A percentile compares a stretch with the other conserved stretches of the same genome.
phyloP scores from a whole-genome alignment of 805 yeast species.

The Pachysolen tannophilus region DNA sequence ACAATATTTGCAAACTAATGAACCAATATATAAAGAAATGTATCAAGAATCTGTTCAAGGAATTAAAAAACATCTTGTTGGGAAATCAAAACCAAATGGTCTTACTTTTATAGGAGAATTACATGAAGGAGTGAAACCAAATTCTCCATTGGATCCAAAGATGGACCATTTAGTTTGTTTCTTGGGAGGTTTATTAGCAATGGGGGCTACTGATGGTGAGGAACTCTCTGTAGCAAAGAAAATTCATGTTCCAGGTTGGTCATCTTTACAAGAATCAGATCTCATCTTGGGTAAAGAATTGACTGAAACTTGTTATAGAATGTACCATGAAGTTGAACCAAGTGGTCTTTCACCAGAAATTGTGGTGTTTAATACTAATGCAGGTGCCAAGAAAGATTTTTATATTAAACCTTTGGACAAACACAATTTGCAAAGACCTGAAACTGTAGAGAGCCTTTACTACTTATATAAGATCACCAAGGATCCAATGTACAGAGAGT shows the following conservation, averaged over 20 bases:
- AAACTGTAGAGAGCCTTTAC: conserved; percentile 84
- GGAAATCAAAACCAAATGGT: conserved; percentile 52
- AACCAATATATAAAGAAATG: conserved; percentile 57
- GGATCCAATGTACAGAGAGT: conserved; percentile 72
- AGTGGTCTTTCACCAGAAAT: conserved; percentile 88
- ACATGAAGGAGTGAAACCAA: conserved; percentile 55
- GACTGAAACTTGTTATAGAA: conserved; percentile 73
- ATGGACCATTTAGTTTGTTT: conserved; percentile 95
- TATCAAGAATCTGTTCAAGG: conserved; percentile 75
- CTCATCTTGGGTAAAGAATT: conserved; percentile 65
- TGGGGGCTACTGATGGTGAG: conserved; percentile 81
- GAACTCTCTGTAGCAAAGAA: conserved; percentile 47
- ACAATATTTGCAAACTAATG: conserved; percentile 77
- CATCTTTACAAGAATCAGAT: conserved; percentile 48
- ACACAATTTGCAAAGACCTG: conserved; percentile 89
- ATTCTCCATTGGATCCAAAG: conserved; percentile 43
- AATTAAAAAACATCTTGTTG: conserved; percentile 57
- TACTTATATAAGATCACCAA: conserved; percentile 72
- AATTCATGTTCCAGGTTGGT: conserved; percentile 43
- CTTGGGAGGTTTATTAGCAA: conserved; percentile 79
- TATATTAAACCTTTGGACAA: conserved; percentile 60
- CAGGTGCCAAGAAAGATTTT: conserved; percentile 43
- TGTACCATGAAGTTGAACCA: conserved; percentile 61
- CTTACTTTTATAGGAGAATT: conserved; percentile 72
- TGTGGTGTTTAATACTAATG: conserved; percentile 67